Evolutionary conservation across 352 stramenopile genomes (phyloP).

Genomic region (Phytophthora cryptogea): DNA sequence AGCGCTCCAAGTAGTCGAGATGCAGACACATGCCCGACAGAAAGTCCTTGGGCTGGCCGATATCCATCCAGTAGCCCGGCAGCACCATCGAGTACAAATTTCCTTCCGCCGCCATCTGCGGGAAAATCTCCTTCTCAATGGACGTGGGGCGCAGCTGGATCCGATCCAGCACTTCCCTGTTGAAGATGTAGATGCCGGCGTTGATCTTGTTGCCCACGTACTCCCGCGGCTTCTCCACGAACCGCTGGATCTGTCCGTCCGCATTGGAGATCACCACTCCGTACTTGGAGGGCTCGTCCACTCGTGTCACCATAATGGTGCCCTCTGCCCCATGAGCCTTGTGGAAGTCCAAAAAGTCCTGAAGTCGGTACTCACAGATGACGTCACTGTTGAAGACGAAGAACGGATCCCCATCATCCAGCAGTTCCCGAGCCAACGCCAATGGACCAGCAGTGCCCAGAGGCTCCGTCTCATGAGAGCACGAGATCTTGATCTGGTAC

Average conservation of each 20-base stretch:
- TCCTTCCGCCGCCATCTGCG: constrained; percentile 87
- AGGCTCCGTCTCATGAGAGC: constrained; percentile 86
- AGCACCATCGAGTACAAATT: constrained; percentile 88
- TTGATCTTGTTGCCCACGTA: constrained; percentile 93
- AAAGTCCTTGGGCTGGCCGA: constrained; percentile 91
- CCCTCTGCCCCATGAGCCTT: constrained; percentile 75
- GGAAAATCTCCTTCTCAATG: constrained; percentile 92
- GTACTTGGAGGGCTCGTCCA: constrained; percentile 91
- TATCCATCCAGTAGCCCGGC: constrained; percentile 91
- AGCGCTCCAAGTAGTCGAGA: constrained; percentile 71
- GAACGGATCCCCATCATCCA: constrained; percentile 88
- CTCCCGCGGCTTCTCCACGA: constrained; percentile 90
- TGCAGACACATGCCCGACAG: constrained; percentile 87
- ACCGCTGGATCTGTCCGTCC: constrained; percentile 86
- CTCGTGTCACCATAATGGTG: constrained; percentile 83
- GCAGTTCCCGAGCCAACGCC: constrained; percentile 77
- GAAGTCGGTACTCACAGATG: constrained; percentile 84
- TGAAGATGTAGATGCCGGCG: constrained; percentile 91
- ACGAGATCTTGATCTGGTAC: constrained; percentile 92
- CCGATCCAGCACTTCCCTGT: constrained; percentile 83
- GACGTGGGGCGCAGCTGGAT: constrained; percentile 90
- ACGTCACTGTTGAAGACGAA: constrained; percentile 93
- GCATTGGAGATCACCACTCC: constrained; percentile 82
- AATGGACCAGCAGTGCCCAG: constrained; percentile 84
- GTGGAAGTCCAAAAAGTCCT: constrained; percentile 85